A percentile compares a stretch with the other conserved stretches of the same genome.
Conservation (phyloP, 306 rosid genomes). For the Pterocarpus macrocarpus region DNA sequence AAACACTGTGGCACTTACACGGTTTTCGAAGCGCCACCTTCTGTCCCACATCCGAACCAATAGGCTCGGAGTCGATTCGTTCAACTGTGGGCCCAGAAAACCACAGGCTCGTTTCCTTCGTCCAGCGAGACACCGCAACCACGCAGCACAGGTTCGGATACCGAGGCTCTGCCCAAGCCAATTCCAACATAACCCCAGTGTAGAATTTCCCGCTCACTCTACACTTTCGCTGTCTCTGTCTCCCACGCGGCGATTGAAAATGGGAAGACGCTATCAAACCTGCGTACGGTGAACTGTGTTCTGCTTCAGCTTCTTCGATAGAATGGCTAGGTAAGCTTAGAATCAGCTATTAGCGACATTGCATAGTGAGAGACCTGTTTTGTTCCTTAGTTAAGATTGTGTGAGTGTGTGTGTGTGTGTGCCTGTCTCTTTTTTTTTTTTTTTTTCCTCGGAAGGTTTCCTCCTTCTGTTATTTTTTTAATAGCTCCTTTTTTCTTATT, state of each 20-base stretch:
- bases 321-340: conserved; percentile 70
- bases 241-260: conserved; percentile 43
- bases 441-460: neutral
- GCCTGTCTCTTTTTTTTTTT: neutral
- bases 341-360: neutral
- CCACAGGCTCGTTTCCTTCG: neutral
- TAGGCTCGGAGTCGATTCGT: conserved; percentile 41
- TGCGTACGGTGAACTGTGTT: conserved; percentile 21
- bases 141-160: conserved; percentile 40
- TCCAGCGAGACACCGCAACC: neutral
- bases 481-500: neutral
- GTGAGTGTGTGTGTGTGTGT: too few species aligned
- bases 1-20: conserved; percentile 41
- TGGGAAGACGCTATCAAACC: neutral
- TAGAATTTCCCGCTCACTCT: conserved; percentile 75
- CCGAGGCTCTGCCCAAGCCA: conserved; percentile 43
- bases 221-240: conserved; percentile 21
- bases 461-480: neutral
- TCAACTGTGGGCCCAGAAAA: conserved; percentile 48
- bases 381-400: neutral
- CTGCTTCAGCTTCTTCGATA: neutral
- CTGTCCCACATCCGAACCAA: conserved; percentile 45
- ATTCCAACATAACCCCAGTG: conserved; percentile 15
- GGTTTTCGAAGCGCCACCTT: conserved; percentile 49
- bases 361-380: neutral